Base-by-base conservation (phyloP, 345 rosid genomes). In the Kandelia obovata region DNA sequence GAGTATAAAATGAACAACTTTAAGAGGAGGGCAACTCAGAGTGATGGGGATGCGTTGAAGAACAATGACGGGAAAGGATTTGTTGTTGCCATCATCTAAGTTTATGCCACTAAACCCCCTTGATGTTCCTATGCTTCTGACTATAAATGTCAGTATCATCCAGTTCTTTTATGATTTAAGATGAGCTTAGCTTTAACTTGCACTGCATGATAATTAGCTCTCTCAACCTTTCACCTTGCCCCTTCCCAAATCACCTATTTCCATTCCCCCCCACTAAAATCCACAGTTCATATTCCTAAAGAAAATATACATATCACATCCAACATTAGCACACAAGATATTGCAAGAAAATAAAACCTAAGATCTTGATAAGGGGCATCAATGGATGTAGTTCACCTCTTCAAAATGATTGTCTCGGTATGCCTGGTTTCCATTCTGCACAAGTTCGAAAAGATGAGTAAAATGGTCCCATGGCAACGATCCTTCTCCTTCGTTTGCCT, bases 401-500 rank as follows among this genome's bases (percentile, higher is more conserved):
- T 89, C 96, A 78, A 91, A 88, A 74, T 25, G 78, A 71, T 79
- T 78, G 25, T 85, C 84, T 51, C 86, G 88, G 71, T 87, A 91
- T 53, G 93, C 85, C 70, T 62, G 74, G 78, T 91, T 91, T 58
- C 93, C 99, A 58, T 78, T 83, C 72, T 75, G 83, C 34, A 89
- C 85, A 25, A 88, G 85, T 65, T 88, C 86, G 75, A 80, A 80
- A 69, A 88, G 92, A 72, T 81, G 86, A 70, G 75, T 81, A 67
- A 80, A 86, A 37, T 75, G 77, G 58, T 91, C 89, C 89, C 67
- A 56, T 20, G 89, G 85, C 82, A 94, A 73, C 11, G 92, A 81
- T 55, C 81, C 79, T 52, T 77, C 96, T 23, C 86, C 96, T 81
- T 87, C 97, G 69, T 78, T 84, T 39, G 71, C 82, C 99, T 94